Conservation (phyloP, 768 basidiomycete species). For the Rhizopogon roseolus region DNA sequence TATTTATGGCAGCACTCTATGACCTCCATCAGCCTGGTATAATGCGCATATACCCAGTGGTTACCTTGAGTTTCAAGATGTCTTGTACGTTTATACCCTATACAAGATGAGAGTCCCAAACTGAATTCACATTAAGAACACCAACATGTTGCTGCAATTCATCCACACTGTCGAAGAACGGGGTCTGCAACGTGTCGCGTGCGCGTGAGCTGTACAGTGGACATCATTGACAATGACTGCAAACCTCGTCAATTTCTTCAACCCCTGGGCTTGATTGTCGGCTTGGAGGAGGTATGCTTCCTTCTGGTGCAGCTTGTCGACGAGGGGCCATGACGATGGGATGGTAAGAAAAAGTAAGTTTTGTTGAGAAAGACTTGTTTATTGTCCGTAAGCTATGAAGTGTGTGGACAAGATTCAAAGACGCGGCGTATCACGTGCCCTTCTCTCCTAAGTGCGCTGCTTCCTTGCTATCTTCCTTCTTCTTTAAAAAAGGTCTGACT, state of each 20-base stretch:
- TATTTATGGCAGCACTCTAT: conserved; percentile 77
- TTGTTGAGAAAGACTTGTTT: too few relatives aligned
- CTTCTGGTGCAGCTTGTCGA: conserved; percentile 20
- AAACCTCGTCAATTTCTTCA: conserved; percentile 39
- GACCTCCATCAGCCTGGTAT: neutral
- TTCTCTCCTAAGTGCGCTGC: too few relatives aligned
- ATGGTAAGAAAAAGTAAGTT: neutral
- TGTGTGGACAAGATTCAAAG: neutral
- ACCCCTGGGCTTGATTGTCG: conserved; percentile 19
- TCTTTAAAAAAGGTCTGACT: too few relatives aligned
- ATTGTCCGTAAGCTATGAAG: too few relatives aligned
- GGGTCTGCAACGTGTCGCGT: conserved; percentile 29
- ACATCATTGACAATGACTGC: neutral
- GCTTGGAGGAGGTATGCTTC: conserved; percentile 22
- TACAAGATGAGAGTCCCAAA: conserved; percentile 3
- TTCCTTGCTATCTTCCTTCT: too few relatives aligned
- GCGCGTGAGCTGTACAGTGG: neutral
- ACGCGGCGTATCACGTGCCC: too few relatives aligned
- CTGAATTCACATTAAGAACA: neutral
- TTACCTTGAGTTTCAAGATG: conserved; percentile 86
- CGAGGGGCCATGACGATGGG: conserved; percentile 21
- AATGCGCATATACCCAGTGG: conserved; percentile 5
- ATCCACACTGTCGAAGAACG: conserved; percentile 76
- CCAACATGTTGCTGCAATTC: conserved; percentile 79
- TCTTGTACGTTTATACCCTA: conserved; percentile 96